Evolutionary conservation across 2,329 filamentous ascomycete species (phyloP).

Genomic region (Aureobasidium pullulans): DNA sequence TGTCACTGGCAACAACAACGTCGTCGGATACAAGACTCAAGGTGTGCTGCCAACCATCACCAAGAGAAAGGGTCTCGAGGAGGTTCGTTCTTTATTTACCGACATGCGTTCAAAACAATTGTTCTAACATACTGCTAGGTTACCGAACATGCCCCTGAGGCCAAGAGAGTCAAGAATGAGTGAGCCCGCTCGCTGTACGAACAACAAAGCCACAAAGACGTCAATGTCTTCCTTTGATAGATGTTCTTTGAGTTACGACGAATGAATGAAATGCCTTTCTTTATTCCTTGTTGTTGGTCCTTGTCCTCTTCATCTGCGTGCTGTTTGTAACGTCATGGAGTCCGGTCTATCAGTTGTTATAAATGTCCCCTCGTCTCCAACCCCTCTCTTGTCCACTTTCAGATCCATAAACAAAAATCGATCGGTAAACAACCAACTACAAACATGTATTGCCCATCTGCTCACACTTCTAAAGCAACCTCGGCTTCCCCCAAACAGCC

Average conservation of each 20-base stretch:
- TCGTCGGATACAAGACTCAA: slow-evolving; percentile 22
- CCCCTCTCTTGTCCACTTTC: neutral
- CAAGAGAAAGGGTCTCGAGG: slow-evolving; percentile 19
- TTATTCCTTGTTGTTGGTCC: neutral
- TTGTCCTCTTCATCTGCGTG: neutral
- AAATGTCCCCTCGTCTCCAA: neutral
- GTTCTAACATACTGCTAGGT: neutral
- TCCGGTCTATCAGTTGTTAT: neutral
- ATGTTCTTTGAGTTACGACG: neutral
- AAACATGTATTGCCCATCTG: neutral
- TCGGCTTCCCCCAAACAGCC: neutral
- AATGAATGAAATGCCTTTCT: neutral
- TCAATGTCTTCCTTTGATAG: neutral
- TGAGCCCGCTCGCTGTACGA: neutral
- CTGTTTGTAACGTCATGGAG: too few relatives aligned
- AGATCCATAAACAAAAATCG: neutral
- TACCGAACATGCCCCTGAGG: neutral
- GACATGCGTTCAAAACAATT: neutral
- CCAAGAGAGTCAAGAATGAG: neutral
- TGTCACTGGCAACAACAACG: slow-evolving; percentile 26
- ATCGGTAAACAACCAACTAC: neutral
- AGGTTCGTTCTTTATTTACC: neutral
- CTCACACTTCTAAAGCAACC: neutral
- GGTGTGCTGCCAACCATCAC: neutral
- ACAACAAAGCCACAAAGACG: neutral